These are phyloP conservation scores for Knoxdaviesia proteae DNA, from an alignment of 2,329 filamentous ascomycete genomes.

Conservation along the genomic window DNA sequence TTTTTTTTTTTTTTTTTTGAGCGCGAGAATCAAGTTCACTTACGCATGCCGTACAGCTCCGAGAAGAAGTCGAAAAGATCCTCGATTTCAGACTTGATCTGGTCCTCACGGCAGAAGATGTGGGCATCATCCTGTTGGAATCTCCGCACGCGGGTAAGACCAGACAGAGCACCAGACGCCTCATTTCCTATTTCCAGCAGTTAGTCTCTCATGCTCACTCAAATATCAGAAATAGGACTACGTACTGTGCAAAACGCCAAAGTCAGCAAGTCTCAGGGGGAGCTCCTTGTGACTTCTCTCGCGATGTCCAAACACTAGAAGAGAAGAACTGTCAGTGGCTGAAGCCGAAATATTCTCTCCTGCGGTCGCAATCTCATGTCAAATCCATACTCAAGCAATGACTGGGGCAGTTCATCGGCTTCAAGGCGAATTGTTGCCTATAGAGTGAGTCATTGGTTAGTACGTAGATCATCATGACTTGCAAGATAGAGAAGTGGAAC, in stretches of 20 bases:
- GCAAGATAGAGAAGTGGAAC: slow-evolving; percentile 10
- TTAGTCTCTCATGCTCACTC: too few species aligned
- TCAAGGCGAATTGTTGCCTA: slow-evolving; percentile 37
- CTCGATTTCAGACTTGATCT: slow-evolving; percentile 48
- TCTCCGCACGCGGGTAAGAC: slow-evolving; percentile 75
- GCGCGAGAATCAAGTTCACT: slow-evolving; percentile 36
- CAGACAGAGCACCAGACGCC: slow-evolving; percentile 74
- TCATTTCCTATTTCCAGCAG: slow-evolving; percentile 36
- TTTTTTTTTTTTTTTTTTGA: too few species aligned
- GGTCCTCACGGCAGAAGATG: slow-evolving; percentile 77
- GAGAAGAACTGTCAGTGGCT: neutral
- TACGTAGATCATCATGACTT: too few species aligned
- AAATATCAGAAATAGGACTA: too few species aligned
- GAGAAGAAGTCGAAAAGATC: slow-evolving; percentile 67
- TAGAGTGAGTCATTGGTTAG: neutral
- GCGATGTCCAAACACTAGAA: slow-evolving; percentile 6
- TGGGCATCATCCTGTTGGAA: slow-evolving; percentile 96
- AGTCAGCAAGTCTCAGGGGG: slow-evolving; percentile 83
- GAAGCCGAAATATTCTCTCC: too few species aligned
- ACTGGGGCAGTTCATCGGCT: slow-evolving; percentile 97
- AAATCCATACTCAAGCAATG: slow-evolving; percentile 35
- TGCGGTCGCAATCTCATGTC: too few species aligned
- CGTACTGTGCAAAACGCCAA: slow-evolving; percentile 69
- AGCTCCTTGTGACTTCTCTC: slow-evolving; percentile 38
- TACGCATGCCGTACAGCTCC: slow-evolving; percentile 15